A percentile compares a stretch with the other conserved stretches of the same genome.
phyloP scores from a whole-genome alignment of 2,329 filamentous ascomycete species.

The Botrytis porri region DNA sequence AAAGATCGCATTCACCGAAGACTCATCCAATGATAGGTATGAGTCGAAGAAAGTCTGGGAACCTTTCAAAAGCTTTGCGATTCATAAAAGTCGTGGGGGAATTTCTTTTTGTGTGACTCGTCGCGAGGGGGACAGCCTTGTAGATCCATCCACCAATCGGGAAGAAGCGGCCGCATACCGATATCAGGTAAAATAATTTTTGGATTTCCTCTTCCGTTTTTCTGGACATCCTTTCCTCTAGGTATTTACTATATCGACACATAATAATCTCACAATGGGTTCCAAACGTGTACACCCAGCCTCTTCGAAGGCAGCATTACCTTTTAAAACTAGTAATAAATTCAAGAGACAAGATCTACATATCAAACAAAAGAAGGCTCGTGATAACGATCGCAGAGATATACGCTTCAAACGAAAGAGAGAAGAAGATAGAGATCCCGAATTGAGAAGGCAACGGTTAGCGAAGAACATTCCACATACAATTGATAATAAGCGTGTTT shows the following conservation, averaged over 20 bases:
- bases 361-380: constrained; percentile 74
- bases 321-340: constrained; percentile 70
- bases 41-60: constrained; percentile 24
- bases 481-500: constrained; percentile 83
- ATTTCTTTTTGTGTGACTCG: constrained; percentile 20
- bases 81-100: constrained; percentile 5
- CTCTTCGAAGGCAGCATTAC: constrained; percentile 45
- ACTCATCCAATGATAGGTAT: constrained; percentile 31
- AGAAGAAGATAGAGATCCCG: constrained; percentile 81
- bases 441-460: constrained; percentile 68
- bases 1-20: constrained; percentile 42
- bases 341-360: constrained; percentile 73
- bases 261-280: constrained; percentile 44
- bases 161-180: constrained; percentile 17
- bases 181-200: constrained; percentile 15
- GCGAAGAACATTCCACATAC: constrained; percentile 76
- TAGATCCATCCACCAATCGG: constrained; percentile 8
- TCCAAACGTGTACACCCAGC: constrained; percentile 44
- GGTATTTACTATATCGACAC: constrained; percentile 6
- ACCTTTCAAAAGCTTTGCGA: constrained; percentile 17
- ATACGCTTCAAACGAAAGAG: constrained; percentile 75
- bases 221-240: not conserved
- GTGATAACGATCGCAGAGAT: constrained; percentile 71
- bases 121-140: constrained; percentile 13
- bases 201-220: constrained; percentile 20